These are phyloP conservation scores for Fusarium bulbicola DNA, from an alignment of 2,329 filamentous ascomycete genomes.

Conservation along the genomic window DNA sequence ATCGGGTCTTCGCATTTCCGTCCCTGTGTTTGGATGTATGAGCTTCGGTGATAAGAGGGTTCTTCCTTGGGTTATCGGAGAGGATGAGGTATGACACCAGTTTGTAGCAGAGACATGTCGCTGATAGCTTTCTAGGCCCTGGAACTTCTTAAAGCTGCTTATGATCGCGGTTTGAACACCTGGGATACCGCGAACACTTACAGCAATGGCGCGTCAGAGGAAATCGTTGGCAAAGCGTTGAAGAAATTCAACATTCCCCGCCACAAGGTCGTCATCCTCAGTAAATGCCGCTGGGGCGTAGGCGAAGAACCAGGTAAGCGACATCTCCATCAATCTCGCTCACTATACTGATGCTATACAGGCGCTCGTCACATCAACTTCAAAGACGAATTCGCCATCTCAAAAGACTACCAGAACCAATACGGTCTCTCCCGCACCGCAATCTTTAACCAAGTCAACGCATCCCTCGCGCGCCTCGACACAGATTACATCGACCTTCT, in stretches of 20 bases:
- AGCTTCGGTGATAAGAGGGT: slow-evolving; percentile 24
- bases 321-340: rapidly evolving
- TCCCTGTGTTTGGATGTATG: slow-evolving; percentile 27
- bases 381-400: slow-evolving; percentile 11
- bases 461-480: slow-evolving; percentile 29
- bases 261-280: slow-evolving; percentile 24
- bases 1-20: slow-evolving; percentile 16
- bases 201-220: slow-evolving; percentile 23
- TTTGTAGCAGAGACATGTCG: rapidly evolving
- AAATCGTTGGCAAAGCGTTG: slow-evolving; percentile 24
- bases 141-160: slow-evolving; percentile 26
- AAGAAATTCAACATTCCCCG: slow-evolving; percentile 31
- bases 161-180: slow-evolving; percentile 28
- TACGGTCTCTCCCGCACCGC: slow-evolving; percentile 29
- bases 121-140: background rate
- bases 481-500: slow-evolving; percentile 63
- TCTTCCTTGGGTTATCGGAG: slow-evolving; percentile 25
- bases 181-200: slow-evolving; percentile 33
- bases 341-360: background rate
- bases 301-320: slow-evolving; percentile 25
- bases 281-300: slow-evolving; percentile 30
- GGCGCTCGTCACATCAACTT: slow-evolving; percentile 18
- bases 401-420: slow-evolving; percentile 37
- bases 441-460: slow-evolving; percentile 34
- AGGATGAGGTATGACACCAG: slow-evolving; percentile 5